These are phyloP conservation scores for Domatiomyces globalis DNA, from an alignment of 2,329 filamentous ascomycete species.

Conservation along the genomic window DNA sequence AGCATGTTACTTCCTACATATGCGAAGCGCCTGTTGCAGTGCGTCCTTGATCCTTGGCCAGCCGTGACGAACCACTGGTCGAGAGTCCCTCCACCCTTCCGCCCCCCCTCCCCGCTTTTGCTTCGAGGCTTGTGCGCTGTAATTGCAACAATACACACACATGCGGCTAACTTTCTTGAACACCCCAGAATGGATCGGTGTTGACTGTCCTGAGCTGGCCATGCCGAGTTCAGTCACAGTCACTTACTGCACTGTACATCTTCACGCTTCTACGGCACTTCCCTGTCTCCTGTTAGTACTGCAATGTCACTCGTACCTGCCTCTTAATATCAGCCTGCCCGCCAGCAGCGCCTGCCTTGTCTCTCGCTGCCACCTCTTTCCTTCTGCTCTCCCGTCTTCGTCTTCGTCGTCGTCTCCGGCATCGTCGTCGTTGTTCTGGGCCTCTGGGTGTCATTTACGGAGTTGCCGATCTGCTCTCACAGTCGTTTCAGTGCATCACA, in stretches of 20 bases:
- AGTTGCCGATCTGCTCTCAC: conserved; percentile 14
- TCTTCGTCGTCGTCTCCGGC: conserved; percentile 10
- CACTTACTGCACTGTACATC: not conserved
- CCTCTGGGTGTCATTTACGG: conserved; percentile 6
- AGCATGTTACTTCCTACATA: not conserved
- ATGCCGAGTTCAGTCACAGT: not conserved
- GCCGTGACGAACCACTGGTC: not conserved
- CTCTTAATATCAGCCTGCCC: not conserved
- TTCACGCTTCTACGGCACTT: not conserved
- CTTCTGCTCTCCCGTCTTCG: conserved; percentile 10
- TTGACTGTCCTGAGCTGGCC: not conserved
- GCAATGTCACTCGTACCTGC: not conserved
- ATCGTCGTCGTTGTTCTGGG: conserved; percentile 7
- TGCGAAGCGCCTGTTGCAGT: not conserved
- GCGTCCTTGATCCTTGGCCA: not conserved
- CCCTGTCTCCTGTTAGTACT: not conserved
- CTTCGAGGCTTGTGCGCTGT: not conserved
- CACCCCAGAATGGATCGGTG: not conserved
- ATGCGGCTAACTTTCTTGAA: not conserved
- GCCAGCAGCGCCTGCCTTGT: conserved; percentile 11
- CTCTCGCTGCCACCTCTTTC: conserved; percentile 10
- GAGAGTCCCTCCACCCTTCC: not conserved
- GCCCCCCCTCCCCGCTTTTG: not conserved
- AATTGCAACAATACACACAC: not conserved
- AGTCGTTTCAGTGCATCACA: conserved; percentile 12